A percentile compares a stretch with the other conserved stretches of the same genome.
These are phyloP conservation scores for Scheffersomyces lignicola DNA, from an alignment of 1,139 yeast species.

Conservation along the genomic window DNA sequence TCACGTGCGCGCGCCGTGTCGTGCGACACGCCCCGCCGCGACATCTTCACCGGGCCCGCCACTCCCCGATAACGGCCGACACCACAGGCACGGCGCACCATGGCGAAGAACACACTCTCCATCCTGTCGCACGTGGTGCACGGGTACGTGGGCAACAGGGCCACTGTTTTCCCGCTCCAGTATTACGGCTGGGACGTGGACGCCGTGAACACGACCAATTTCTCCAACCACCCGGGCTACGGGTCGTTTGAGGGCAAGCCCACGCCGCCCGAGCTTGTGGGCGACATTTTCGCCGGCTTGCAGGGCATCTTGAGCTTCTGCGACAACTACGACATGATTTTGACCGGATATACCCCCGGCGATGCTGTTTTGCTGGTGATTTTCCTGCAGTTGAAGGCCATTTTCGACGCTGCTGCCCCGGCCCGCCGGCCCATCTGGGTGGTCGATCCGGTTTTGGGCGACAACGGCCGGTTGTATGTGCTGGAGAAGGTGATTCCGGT, in stretches of 20 bases:
- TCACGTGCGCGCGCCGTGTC: too few relatives aligned
- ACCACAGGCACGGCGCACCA: too few relatives aligned
- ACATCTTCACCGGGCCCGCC: too few relatives aligned
- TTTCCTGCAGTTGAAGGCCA: slow-evolving; percentile 34
- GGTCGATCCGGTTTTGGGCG: slow-evolving; percentile 44
- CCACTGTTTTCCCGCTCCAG: slow-evolving; percentile 45
- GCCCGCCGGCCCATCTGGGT: slow-evolving; percentile 26
- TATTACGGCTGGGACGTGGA: slow-evolving; percentile 48
- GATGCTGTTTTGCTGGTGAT: slow-evolving; percentile 51
- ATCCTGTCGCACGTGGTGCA: slow-evolving; percentile 47
- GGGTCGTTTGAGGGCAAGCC: slow-evolving; percentile 35
- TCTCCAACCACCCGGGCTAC: slow-evolving; percentile 48
- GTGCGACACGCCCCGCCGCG: too few relatives aligned
- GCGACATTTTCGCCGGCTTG: slow-evolving; percentile 24
- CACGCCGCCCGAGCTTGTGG: slow-evolving; percentile 18
- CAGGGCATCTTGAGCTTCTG: slow-evolving; percentile 22
- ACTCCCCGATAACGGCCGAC: too few relatives aligned
- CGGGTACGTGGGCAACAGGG: slow-evolving; percentile 49
- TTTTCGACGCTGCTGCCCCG: slow-evolving; percentile 9
- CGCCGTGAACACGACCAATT: slow-evolving; percentile 40
- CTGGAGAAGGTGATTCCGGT: slow-evolving; percentile 32
- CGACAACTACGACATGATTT: slow-evolving; percentile 53
- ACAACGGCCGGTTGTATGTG: slow-evolving; percentile 39
- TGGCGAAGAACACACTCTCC: slow-evolving; percentile 24
- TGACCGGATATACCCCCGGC: slow-evolving; percentile 75